Percentiles rank a stretch among this genome's conserved stretches.
Conservation (phyloP, 75 land plant species). For the Sequoia sempervirens region DNA sequence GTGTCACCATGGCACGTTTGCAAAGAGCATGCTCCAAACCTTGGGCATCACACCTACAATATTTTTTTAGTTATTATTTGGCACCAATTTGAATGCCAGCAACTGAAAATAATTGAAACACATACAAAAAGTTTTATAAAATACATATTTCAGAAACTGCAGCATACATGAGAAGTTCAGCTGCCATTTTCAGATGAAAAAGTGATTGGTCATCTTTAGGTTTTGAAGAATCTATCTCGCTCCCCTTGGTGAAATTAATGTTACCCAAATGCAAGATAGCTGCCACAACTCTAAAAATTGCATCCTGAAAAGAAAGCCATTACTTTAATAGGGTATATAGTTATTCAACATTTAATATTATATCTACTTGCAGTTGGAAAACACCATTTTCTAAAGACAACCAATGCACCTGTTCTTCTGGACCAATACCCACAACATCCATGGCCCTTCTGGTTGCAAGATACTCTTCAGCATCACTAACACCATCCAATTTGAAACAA, state of each 20-base stretch:
- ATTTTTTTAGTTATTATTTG: neutral
- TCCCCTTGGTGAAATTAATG: constrained; percentile 68
- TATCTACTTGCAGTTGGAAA: neutral
- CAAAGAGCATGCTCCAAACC: constrained; percentile 71
- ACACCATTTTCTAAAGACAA: neutral
- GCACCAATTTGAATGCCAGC: neutral
- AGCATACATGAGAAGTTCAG: constrained; percentile 75
- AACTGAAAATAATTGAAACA: neutral
- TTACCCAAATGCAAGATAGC: constrained; percentile 81
- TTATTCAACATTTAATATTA: neutral
- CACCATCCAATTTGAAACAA: constrained; percentile 77
- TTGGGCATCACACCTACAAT: constrained; percentile 68
- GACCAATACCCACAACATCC: constrained; percentile 94
- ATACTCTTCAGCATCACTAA: constrained; percentile 85
- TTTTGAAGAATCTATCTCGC: constrained; percentile 75
- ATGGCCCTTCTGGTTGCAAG: constrained; percentile 90
- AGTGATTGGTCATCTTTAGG: constrained; percentile 68
- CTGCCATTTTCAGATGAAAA: constrained; percentile 64
- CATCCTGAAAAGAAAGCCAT: constrained; percentile 50
- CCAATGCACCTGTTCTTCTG: constrained; percentile 70
- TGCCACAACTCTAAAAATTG: constrained; percentile 83
- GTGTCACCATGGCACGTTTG: constrained; percentile 79
- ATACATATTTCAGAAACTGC: neutral
- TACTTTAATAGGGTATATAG: neutral
- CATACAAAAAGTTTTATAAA: neutral